phyloP scores from a whole-genome alignment of 2,329 filamentous ascomycete genomes.

The Bretziella fagacearum region DNA sequence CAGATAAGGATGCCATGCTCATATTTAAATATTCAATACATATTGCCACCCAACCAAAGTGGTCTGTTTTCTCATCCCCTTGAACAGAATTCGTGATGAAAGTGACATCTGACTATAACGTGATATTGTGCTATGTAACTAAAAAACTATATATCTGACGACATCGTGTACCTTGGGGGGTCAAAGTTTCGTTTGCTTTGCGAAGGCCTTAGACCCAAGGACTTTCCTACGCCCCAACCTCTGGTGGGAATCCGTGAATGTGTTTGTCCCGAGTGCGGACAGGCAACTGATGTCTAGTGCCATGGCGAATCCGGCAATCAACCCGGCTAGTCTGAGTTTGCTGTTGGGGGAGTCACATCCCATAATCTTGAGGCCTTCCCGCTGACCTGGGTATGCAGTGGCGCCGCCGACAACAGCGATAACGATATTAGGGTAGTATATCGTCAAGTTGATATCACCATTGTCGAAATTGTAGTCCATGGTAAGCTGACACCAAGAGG shows the following conservation, averaged over 20 bases:
- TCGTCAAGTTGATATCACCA: neutral
- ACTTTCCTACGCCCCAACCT: slow-evolving; percentile 4
- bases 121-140: too few relatives aligned
- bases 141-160: too few relatives aligned
- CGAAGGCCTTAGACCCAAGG: too few relatives aligned
- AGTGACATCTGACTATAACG: too few relatives aligned
- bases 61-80: too few relatives aligned
- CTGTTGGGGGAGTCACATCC: slow-evolving; percentile 2
- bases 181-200: too few relatives aligned
- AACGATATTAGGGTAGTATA: neutral
- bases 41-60: too few relatives aligned
- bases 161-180: too few relatives aligned
- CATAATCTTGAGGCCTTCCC: slow-evolving; percentile 7
- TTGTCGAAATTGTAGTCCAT: neutral
- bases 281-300: slow-evolving; percentile 4
- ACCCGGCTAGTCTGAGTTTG: slow-evolving; percentile 1
- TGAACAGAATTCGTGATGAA: too few relatives aligned
- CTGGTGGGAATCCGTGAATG: slow-evolving; percentile 1
- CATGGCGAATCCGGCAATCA: slow-evolving; percentile 6
- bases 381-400: neutral
- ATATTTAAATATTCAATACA: too few relatives aligned
- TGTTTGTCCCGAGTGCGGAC: neutral
- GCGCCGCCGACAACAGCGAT: slow-evolving; percentile 6
- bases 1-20: too few relatives aligned
- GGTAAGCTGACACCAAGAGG: slow-evolving; percentile 1